Percentiles rank a stretch among this genome's conserved stretches.
phyloP scores from a whole-genome alignment of 805 yeast species.

The Candida nemodendra region DNA sequence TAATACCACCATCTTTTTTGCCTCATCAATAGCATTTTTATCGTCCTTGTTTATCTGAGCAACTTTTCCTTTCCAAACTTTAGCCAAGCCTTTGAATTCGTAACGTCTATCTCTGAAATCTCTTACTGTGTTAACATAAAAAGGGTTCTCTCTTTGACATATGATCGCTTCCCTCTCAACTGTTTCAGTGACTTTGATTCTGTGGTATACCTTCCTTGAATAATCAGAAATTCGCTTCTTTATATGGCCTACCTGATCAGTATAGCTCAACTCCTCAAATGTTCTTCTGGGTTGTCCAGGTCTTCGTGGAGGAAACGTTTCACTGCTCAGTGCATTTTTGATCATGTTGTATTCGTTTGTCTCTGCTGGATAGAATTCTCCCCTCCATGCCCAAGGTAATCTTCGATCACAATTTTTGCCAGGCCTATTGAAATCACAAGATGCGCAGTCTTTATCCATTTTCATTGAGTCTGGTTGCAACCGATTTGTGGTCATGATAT shows the following conservation, averaged over 20 bases:
- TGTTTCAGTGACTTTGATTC: conserved; percentile 76
- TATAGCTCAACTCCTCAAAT: conserved; percentile 72
- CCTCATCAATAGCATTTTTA: conserved; percentile 73
- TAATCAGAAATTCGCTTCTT: conserved; percentile 81
- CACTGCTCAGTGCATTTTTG: conserved; percentile 76
- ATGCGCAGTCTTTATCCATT: conserved; percentile 90
- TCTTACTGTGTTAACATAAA: conserved; percentile 91
- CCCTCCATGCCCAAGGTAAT: conserved; percentile 97
- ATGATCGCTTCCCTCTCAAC: conserved; percentile 89
- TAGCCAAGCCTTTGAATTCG: conserved; percentile 90
- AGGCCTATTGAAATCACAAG: conserved; percentile 95
- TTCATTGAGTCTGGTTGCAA: conserved; percentile 98
- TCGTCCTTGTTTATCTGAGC: conserved; percentile 54
- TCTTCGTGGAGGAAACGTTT: conserved; percentile 63
- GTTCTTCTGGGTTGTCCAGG: conserved; percentile 57
- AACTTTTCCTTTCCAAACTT: conserved; percentile 87
- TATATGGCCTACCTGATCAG: conserved; percentile 74
- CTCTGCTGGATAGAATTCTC: conserved; percentile 89
- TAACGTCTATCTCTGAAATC: conserved; percentile 94
- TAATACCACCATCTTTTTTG: conserved; percentile 87
- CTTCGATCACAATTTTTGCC: conserved; percentile 91
- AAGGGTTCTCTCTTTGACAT: conserved; percentile 97
- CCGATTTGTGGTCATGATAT: conserved; percentile 96
- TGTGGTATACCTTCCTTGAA: conserved; percentile 80
- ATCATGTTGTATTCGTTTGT: conserved; percentile 90